Conservation (phyloP, 1,139 yeast genomes). For the Hyphopichia khmerensis region DNA sequence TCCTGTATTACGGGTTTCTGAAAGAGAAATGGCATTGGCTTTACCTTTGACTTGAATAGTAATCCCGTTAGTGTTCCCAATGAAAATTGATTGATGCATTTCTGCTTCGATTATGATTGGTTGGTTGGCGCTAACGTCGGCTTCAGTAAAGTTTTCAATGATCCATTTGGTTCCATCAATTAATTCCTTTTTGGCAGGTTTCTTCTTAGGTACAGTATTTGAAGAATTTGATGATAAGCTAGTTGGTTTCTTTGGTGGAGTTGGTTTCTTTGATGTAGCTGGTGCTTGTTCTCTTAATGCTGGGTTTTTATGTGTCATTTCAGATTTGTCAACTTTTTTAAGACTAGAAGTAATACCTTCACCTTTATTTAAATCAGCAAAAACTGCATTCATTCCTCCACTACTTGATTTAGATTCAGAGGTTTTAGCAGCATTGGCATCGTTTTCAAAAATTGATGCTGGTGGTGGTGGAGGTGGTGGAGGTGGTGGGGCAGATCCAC, state of each 20-base stretch:
- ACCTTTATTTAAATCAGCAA: slow-evolving; percentile 88
- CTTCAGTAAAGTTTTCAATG: slow-evolving; percentile 70
- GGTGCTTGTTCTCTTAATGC: slow-evolving; percentile 56
- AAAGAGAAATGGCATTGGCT: slow-evolving; percentile 82
- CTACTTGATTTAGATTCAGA: slow-evolving; percentile 20
- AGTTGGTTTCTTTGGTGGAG: slow-evolving; percentile 77
- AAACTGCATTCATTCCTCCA: slow-evolving; percentile 70
- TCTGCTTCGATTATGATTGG: slow-evolving; percentile 72
- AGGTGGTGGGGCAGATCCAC: slow-evolving; percentile 29
- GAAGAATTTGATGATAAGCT: slow-evolving; percentile 42
- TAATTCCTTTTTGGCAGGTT: slow-evolving; percentile 75
- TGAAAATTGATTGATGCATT: slow-evolving; percentile 84
- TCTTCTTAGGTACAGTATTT: slow-evolving; percentile 34
- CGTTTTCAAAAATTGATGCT: slow-evolving; percentile 52
- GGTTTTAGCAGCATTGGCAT: slow-evolving; percentile 18
- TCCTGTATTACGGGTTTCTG: slow-evolving; percentile 70
- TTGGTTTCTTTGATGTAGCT: slow-evolving; percentile 46
- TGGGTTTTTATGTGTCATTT: slow-evolving; percentile 95
- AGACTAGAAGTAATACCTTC: slow-evolving; percentile 78
- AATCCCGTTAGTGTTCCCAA: slow-evolving; percentile 73
- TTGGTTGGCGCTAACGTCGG: slow-evolving; percentile 38
- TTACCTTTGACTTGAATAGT: slow-evolving; percentile 88
- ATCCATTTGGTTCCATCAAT: slow-evolving; percentile 85
- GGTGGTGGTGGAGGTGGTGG: slow-evolving; percentile 83
- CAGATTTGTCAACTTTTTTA: slow-evolving; percentile 88